phyloP scores from a whole-genome alignment of 2,329 filamentous ascomycete genomes.

The Fusarium sublunatum region DNA sequence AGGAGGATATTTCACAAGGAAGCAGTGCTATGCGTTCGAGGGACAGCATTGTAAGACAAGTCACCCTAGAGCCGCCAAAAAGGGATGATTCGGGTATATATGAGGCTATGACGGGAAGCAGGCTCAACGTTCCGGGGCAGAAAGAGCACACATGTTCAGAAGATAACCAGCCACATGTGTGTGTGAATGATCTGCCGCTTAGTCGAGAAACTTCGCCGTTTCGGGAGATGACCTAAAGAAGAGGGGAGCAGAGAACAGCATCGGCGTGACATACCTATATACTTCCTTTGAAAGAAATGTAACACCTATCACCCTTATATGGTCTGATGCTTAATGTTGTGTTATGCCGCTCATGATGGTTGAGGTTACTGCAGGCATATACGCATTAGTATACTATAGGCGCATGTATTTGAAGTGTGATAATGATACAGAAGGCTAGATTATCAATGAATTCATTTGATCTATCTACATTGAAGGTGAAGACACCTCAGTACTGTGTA shows the following conservation, averaged over 20 bases:
- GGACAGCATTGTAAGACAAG: conserved; percentile 38
- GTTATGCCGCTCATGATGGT: too few species aligned
- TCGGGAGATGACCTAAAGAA: background rate
- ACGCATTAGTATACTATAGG: too few species aligned
- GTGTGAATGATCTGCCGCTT: conserved; percentile 42
- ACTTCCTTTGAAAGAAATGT: conserved; percentile 1
- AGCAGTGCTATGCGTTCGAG: conserved; percentile 25
- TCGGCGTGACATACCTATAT: conserved; percentile 5
- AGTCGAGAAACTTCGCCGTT: conserved; percentile 18
- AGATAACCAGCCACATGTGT: conserved; percentile 49
- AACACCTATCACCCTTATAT: background rate
- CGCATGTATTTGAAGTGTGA: too few species aligned
- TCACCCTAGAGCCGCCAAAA: conserved; percentile 29
- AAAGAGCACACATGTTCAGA: conserved; percentile 48
- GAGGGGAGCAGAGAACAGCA: background rate
- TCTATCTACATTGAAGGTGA: too few species aligned
- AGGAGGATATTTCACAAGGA: conserved; percentile 2
- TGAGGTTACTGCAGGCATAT: too few species aligned
- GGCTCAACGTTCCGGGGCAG: conserved; percentile 12
- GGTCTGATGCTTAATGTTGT: too few species aligned
- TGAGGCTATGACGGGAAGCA: conserved; percentile 42
- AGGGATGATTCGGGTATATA: conserved; percentile 39
- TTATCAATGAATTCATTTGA: too few species aligned
- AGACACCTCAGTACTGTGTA: too few species aligned
- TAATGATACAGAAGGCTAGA: too few species aligned